phyloP scores from a whole-genome alignment of 2,329 filamentous ascomycete genomes.

The Stagonosporopsis chrysanthemi region DNA sequence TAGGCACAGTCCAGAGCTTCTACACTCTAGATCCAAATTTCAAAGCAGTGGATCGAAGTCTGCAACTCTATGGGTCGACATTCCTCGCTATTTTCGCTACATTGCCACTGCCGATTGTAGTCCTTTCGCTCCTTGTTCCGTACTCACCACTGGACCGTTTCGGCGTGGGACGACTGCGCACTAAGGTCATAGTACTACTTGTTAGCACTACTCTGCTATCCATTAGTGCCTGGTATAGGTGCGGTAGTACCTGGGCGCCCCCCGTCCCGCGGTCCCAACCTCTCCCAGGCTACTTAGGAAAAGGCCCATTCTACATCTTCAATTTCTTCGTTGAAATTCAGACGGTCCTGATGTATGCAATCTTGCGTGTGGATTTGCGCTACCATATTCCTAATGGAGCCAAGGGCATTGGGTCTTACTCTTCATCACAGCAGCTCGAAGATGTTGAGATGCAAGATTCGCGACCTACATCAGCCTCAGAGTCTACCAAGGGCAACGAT shows the following conservation, averaged over 20 bases:
- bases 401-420: slow-evolving; percentile 53
- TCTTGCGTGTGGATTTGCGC: slow-evolving; percentile 74
- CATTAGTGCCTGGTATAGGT: slow-evolving; percentile 74
- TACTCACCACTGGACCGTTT: slow-evolving; percentile 62
- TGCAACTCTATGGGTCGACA: slow-evolving; percentile 69
- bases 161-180: slow-evolving; percentile 70
- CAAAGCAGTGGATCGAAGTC: slow-evolving; percentile 62
- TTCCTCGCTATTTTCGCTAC: slow-evolving; percentile 72
- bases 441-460: slow-evolving; percentile 33
- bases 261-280: slow-evolving; percentile 55
- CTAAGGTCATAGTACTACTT: slow-evolving; percentile 72
- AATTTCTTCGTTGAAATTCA: slow-evolving; percentile 78
- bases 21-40: slow-evolving; percentile 67
- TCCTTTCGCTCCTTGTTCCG: slow-evolving; percentile 57
- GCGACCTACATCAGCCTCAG: slow-evolving; percentile 18
- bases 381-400: slow-evolving; percentile 79
- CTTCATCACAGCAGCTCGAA: slow-evolving; percentile 14
- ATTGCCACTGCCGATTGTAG: slow-evolving; percentile 67
- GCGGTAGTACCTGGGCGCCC: slow-evolving; percentile 64
- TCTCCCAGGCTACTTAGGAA: slow-evolving; percentile 74
- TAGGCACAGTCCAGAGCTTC: slow-evolving; percentile 68
- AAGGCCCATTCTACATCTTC: slow-evolving; percentile 79
- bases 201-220: slow-evolving; percentile 66
- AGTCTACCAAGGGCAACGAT: slow-evolving; percentile 1
- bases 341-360: slow-evolving; percentile 71